Base-by-base conservation (phyloP, 2,329 filamentous ascomycete species). In the Aspergillus sp. region DNA sequence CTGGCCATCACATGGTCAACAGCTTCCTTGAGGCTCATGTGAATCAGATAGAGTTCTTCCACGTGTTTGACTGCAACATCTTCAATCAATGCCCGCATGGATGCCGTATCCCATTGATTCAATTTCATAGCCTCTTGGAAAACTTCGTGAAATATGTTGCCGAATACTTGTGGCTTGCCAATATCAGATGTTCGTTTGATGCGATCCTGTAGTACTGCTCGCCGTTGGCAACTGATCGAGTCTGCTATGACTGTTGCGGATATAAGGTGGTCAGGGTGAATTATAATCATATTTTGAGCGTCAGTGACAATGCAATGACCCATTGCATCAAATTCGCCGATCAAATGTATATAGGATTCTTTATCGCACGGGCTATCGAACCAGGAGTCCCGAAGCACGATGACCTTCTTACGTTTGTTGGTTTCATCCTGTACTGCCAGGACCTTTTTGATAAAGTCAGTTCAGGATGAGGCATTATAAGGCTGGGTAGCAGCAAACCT, bases 211-310 rank as follows among this genome's bases (percentile, higher is more conserved):
- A 99, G 83, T 1, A 98, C 93, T 31, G 95, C 92, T 62, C 93
- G 89, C 17, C 95, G 89, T 71, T 90, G 88, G 70, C 95, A 99
- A 23, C 87, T 88, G 71, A 98, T 96, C 0, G 95, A 96, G 74
- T 99, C 95, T n/a, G 92, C 93, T 44, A 99, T 90, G 5, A 96
- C 91, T 0, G 95, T 98, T 3, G 95, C 90, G 2, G 95, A 98
- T 53, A 99, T 89, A 35, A 99, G 84, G 75, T 98, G 93, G 69
- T 99, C 95, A 0, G 95, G 95, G 69, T 99, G 93, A 14, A 99
- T 78, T 57, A 99, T 92, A 51, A 99, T 79, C 73, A 98, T 89
- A 67, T 95, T 91, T 66, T 93, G 82, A 3, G 84, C 81, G 71
- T 98, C 91, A 70, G 96, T 90, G 61, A 98, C 83, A 47, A 96